Evolutionary conservation across 2,329 filamentous ascomycete species (phyloP), one percentile per base, ranked within the genome.

Genomic region (Talaromyces verruculosus): DNA sequence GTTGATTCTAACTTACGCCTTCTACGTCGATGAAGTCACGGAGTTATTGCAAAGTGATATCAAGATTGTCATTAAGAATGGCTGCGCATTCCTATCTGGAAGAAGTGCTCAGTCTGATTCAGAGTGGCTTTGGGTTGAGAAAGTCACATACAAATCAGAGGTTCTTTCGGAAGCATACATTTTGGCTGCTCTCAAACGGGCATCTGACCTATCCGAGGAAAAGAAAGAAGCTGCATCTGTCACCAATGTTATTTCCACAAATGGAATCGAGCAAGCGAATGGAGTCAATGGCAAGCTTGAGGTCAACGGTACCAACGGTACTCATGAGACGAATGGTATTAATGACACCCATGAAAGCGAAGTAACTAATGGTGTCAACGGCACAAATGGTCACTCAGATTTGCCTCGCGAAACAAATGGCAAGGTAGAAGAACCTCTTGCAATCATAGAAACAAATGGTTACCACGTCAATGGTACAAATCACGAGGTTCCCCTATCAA

Each of bases 171-270:
- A 74, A 49, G 68, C 70, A 33, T 76, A 76, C 65, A 66, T 69
- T 45, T 61, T 77, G n/a, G 73, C 74, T 51, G 75, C 74, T 11
- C 59, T 74, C 1, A 64, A 64, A 37, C n/a, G 35, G 13, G 62
- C 41, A 41, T 33, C 39, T 7, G 53, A 64, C 11, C 39, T 59
- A 11, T 11, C 3, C 4, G n/a, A 8, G 4, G n/a, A 64, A 3
- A 59, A 59, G 8, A 25, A 28, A 49, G 22, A 43, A 28, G 3
- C 15, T 2, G 5, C 10, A 1, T 11, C 7, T 1, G 19, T 28
- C 33, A 55, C 15, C 10, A 45, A 35, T 11, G 61, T 1, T 3
- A 6, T 28, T 53, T 15, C 15, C 22, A 17, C 7, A 5, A 17
- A 45, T 13, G 13, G 1, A 45, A n/a, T 28, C 10, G 35, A 45